Conservation (phyloP, 805 yeast species). For the Wickerhamomyces bisporus region DNA sequence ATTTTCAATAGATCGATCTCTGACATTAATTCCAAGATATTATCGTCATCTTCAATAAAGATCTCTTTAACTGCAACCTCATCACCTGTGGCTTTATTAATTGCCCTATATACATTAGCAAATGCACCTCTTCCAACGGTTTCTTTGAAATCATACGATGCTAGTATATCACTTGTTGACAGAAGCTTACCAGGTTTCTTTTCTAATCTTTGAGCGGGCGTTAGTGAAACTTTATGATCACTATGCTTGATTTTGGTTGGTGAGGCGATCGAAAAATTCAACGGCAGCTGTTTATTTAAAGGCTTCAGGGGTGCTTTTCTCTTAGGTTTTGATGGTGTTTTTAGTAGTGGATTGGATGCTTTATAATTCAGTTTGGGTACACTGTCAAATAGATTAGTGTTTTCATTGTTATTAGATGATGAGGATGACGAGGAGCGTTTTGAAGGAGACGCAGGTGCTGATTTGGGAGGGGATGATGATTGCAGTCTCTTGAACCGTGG, state of each 20-base stretch:
- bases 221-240: slow-evolving; percentile 23
- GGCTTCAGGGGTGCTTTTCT: slow-evolving; percentile 11
- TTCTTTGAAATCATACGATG: slow-evolving; percentile 47
- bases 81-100: slow-evolving; percentile 58
- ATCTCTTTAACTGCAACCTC: slow-evolving; percentile 80
- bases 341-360: slow-evolving; percentile 9
- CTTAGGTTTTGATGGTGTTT: slow-evolving; percentile 21
- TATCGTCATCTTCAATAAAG: slow-evolving; percentile 66
- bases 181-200: slow-evolving; percentile 31
- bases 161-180: slow-evolving; percentile 22
- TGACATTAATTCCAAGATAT: slow-evolving; percentile 45
- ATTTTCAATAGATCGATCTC: slow-evolving; percentile 76
- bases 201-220: slow-evolving; percentile 50
- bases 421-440: slow-evolving; percentile 7
- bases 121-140: slow-evolving; percentile 88
- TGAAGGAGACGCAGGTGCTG: slow-evolving; percentile 19
- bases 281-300: slow-evolving; percentile 7
- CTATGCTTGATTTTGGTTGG: slow-evolving; percentile 11
- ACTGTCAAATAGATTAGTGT: slow-evolving; percentile 11
- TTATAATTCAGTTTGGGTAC: slow-evolving; percentile 19
- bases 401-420: slow-evolving; percentile 8
- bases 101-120: slow-evolving; percentile 79
- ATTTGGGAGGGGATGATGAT: slow-evolving; percentile 21
- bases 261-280: slow-evolving; percentile 7
- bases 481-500: slow-evolving; percentile 23